Percentiles rank a stretch among this genome's conserved stretches.
Conservation (phyloP, 805 yeast genomes). For the Candida nitratophila region DNA sequence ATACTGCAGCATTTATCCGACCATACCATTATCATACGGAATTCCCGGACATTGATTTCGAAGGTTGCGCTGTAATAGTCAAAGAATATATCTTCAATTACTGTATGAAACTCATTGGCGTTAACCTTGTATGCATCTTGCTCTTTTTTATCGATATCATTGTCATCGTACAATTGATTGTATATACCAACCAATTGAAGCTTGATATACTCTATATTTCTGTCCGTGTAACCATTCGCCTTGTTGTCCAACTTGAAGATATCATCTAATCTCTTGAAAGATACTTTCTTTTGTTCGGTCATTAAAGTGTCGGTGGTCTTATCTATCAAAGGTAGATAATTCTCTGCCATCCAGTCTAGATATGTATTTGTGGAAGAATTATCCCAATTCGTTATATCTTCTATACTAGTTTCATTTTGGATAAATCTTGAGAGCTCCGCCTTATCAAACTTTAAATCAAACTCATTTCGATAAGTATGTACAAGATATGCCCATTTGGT, state of each 20-base stretch:
- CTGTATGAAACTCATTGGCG: background rate
- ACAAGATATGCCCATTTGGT: constrained; percentile 22
- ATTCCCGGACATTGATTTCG: background rate
- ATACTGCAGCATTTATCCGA: background rate
- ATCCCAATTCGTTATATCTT: constrained; percentile 40
- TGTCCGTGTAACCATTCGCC: background rate
- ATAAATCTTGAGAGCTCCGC: constrained; percentile 10
- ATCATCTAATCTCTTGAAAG: constrained; percentile 8
- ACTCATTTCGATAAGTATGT: constrained; percentile 20
- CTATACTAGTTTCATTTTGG: constrained; percentile 19
- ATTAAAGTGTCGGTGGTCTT: background rate
- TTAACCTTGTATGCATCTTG: no score
- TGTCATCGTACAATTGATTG: background rate
- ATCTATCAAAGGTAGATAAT: constrained; percentile 1
- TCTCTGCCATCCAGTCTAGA: constrained; percentile 41
- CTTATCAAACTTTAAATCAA: constrained; percentile 2
- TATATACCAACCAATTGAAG: background rate
- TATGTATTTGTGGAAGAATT: constrained; percentile 39
- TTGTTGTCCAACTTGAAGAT: constrained; percentile 6
- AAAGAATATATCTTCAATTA: background rate
- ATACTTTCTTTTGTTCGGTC: constrained; percentile 2
- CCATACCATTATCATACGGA: background rate
- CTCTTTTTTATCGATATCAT: background rate
- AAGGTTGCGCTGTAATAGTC: background rate
- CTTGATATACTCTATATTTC: background rate